A percentile compares a stretch with the other conserved stretches of the same genome.
Evolutionary conservation across 192 early-diverging fungal species (phyloP).

Genomic region (Umbelopsis vinacea): DNA sequence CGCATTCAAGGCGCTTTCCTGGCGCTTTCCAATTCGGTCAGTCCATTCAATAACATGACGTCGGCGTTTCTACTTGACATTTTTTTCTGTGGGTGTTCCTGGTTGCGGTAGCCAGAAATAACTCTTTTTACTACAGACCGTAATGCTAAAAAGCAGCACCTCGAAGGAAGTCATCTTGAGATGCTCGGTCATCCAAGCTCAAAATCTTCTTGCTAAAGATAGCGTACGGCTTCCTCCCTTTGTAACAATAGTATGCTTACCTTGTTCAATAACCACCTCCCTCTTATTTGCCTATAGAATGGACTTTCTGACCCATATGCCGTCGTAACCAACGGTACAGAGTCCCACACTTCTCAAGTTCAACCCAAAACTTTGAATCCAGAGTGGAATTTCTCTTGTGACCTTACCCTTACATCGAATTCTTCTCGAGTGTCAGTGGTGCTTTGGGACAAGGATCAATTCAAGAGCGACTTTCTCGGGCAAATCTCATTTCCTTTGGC

Average conservation of each 20-base stretch:
- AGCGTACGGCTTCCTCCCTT: not conserved
- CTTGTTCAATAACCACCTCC: too few species aligned
- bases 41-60: not conserved
- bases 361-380: slow-evolving; percentile 63
- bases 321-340: slow-evolving; percentile 55
- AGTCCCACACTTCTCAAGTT: slow-evolving; percentile 57
- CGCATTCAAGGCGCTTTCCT: not conserved
- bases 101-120: not conserved
- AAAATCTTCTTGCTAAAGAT: slow-evolving; percentile 2
- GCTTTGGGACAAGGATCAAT: slow-evolving; percentile 71
- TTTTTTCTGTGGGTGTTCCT: not conserved
- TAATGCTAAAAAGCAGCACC: not conserved
- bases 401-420: slow-evolving; percentile 47
- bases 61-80: not conserved
- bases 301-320: slow-evolving; percentile 39
- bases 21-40: not conserved
- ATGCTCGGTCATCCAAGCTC: slow-evolving; percentile 14
- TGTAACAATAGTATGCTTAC: not conserved
- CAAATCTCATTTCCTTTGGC: slow-evolving; percentile 53
- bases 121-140: not conserved
- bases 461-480: slow-evolving; percentile 67
- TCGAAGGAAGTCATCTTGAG: not conserved
- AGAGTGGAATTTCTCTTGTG: slow-evolving; percentile 60
- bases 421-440: slow-evolving; percentile 42
- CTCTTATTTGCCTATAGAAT: not conserved